These are phyloP conservation scores for Glomus cerebriforme DNA, from an alignment of 192 early-diverging fungal species.

Conservation along the genomic window DNA sequence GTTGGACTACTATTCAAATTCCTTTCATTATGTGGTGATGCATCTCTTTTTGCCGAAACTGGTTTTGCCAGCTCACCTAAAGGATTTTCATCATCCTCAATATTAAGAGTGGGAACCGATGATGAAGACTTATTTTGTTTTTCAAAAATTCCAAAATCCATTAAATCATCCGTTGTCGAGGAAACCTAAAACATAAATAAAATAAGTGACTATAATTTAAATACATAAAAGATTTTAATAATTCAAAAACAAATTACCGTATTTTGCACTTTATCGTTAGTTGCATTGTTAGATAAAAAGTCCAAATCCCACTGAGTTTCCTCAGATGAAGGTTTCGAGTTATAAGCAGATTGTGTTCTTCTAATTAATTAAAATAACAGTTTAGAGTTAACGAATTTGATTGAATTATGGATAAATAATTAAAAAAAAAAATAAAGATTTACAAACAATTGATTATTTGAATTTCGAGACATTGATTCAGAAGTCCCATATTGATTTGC, in stretches of 20 bases:
- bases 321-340: neutral
- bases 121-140: neutral
- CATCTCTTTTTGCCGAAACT: neutral
- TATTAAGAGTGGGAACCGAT: neutral
- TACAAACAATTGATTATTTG: conserved; percentile 1
- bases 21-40: neutral
- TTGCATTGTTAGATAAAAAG: conserved; percentile 9
- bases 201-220: neutral
- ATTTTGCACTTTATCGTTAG: neutral
- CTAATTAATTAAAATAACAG: neutral
- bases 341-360: neutral
- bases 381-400: neutral
- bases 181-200: neutral
- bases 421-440: neutral
- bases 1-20: neutral
- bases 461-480: neutral
- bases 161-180: neutral
- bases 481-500: neutral
- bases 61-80: neutral
- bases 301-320: neutral
- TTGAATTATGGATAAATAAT: neutral
- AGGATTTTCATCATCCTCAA: conserved; percentile 6
- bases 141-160: conserved; percentile 18
- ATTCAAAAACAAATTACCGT: neutral
- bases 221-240: neutral